Conservation (phyloP, 768 basidiomycete genomes). For the Royoungia palumana region DNA sequence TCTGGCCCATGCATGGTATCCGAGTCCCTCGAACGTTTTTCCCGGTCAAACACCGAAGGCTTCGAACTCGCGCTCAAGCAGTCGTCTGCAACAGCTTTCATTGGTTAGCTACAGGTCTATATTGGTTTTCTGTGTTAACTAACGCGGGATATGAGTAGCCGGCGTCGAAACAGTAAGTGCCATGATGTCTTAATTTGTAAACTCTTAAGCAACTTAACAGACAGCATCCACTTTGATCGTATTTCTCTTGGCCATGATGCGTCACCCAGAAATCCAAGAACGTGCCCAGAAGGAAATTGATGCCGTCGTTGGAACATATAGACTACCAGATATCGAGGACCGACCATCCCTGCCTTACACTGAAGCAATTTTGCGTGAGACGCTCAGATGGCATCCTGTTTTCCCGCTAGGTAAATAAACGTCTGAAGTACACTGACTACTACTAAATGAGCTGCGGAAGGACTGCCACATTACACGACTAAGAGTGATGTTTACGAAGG, state of each 20-base stretch:
- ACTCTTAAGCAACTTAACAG: constrained; percentile 11
- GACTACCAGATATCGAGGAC: constrained; percentile 30
- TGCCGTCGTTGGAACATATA: constrained; percentile 23
- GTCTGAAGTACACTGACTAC: neutral
- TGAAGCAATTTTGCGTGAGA: constrained; percentile 35
- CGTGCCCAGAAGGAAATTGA: constrained; percentile 36
- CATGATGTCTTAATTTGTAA: neutral
- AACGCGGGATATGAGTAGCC: constrained; percentile 14
- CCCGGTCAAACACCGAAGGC: constrained; percentile 11
- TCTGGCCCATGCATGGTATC: constrained; percentile 30
- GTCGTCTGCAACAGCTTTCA: constrained; percentile 32
- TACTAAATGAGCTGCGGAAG: constrained; percentile 10
- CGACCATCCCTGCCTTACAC: constrained; percentile 29
- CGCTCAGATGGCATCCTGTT: constrained; percentile 33
- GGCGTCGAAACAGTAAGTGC: constrained; percentile 30
- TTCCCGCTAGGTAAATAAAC: constrained; percentile 27
- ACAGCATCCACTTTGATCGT: constrained; percentile 32
- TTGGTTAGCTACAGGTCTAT: constrained; percentile 17
- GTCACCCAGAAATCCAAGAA: constrained; percentile 33
- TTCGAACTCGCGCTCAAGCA: constrained; percentile 30
- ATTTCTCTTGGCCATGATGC: constrained; percentile 36
- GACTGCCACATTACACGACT: constrained; percentile 28
- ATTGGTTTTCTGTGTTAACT: neutral
- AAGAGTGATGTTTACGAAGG: constrained; percentile 26
- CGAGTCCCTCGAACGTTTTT: constrained; percentile 25